phyloP scores from a whole-genome alignment of 495 filamentous ascomycete species.

The Lasiosphaeria hispida region DNA sequence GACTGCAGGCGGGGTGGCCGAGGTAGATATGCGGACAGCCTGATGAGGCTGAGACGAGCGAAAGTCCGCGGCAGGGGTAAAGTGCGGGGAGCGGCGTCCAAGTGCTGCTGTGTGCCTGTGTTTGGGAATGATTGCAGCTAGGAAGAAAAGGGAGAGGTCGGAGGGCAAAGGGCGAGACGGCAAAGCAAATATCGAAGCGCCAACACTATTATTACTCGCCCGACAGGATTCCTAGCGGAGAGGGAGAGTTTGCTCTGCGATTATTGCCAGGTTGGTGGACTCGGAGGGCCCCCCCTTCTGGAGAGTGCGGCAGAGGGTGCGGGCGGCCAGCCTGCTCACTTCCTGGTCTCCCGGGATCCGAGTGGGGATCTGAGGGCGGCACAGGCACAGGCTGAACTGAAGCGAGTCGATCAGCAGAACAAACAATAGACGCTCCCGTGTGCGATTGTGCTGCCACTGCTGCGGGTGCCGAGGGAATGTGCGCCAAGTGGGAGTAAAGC shows the following conservation, averaged over 20 bases:
- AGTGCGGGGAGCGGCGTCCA: constrained; percentile 29
- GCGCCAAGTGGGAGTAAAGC: constrained; percentile 24
- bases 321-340: background rate
- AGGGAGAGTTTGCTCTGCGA: constrained; percentile 16
- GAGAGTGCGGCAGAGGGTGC: no score
- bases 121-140: constrained; percentile 36
- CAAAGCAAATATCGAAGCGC: constrained; percentile 11
- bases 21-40: constrained; percentile 33
- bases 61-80: constrained; percentile 33
- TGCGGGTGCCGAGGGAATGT: constrained; percentile 8
- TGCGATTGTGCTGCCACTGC: background rate
- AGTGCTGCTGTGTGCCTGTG: constrained; percentile 16
- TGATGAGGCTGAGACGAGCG: constrained; percentile 36
- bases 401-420: constrained; percentile 19
- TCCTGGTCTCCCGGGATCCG: constrained; percentile 22
- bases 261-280: constrained; percentile 12
- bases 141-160: constrained; percentile 24
- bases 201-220: constrained; percentile 14
- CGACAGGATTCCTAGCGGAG: constrained; percentile 17
- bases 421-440: background rate
- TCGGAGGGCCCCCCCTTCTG: background rate
- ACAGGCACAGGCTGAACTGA: constrained; percentile 29
- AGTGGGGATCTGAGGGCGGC: constrained; percentile 29
- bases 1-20: constrained; percentile 18
- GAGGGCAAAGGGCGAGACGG: constrained; percentile 7